A percentile compares a stretch with the other conserved stretches of the same genome.
Conservation (phyloP, 257 asterid species). For the Solanum lignicaule region DNA sequence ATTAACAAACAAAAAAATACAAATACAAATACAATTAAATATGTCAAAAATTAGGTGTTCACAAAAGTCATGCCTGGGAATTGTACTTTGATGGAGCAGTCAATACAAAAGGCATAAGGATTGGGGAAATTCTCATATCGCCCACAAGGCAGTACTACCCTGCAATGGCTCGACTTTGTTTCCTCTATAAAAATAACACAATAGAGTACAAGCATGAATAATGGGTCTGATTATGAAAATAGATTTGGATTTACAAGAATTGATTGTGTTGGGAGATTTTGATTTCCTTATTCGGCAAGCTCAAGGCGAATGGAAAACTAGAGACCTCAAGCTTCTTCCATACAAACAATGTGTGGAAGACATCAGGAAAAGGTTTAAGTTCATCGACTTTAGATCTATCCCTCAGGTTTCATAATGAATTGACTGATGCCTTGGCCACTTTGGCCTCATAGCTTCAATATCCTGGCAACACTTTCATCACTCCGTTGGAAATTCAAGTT, state of each 20-base stretch:
- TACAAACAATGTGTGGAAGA: not conserved
- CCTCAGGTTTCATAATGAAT: not conserved
- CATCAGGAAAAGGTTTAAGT: not conserved
- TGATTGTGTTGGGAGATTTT: not conserved
- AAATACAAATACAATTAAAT: no score
- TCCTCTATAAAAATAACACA: not conserved
- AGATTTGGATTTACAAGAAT: not conserved
- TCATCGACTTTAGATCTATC: not conserved
- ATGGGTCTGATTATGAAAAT: not conserved
- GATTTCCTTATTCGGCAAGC: not conserved
- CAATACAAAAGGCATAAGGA: not conserved
- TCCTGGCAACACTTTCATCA: no score
- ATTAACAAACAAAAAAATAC: no score
- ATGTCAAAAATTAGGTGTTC: no score
- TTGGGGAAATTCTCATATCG: not conserved
- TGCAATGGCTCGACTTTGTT: not conserved
- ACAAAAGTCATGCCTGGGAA: no score
- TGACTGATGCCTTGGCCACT: not conserved
- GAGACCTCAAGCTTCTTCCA: not conserved
- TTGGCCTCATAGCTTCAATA: not conserved
- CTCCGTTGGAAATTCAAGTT: not conserved
- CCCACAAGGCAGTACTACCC: not conserved
- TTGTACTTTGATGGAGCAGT: no score
- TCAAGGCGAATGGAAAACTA: not conserved
- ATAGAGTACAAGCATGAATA: not conserved